These are phyloP conservation scores for Phialemonium atrogriseum DNA, from an alignment of 2,329 filamentous ascomycete species.

Conservation along the genomic window DNA sequence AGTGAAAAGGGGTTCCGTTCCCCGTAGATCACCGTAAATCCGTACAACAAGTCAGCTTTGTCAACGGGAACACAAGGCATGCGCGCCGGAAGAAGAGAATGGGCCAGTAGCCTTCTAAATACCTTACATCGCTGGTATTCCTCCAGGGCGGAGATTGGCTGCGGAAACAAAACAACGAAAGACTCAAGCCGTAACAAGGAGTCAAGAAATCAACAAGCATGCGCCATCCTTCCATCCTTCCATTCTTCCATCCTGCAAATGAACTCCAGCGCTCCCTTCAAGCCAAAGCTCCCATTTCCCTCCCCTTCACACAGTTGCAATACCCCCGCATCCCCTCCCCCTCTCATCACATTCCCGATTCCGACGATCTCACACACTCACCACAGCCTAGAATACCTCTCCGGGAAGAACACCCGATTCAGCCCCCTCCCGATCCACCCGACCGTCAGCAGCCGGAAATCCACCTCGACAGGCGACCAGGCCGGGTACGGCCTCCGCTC, in stretches of 20 bases:
- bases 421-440: conserved; percentile 3
- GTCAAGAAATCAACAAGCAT: not conserved
- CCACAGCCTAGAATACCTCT: conserved; percentile 1
- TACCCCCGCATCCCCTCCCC: not conserved
- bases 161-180: no score
- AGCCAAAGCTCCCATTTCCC: not conserved
- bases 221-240: not conserved
- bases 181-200: no score
- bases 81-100: no score
- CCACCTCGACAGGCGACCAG: conserved; percentile 12
- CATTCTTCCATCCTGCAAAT: not conserved
- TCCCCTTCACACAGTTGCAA: not conserved
- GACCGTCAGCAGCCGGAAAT: conserved; percentile 10
- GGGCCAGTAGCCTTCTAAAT: no score
- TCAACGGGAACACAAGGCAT: no score
- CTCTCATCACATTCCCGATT: not conserved
- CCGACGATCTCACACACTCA: not conserved
- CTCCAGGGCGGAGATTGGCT: no score
- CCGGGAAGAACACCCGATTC: conserved; percentile 2
- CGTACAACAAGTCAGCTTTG: no score
- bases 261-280: not conserved
- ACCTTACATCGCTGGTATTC: no score
- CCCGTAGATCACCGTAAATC: no score
- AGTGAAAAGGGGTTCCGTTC: no score
- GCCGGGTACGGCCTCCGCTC: conserved; percentile 10